Conservation (phyloP, 495 filamentous ascomycete genomes). For the Pseudotulostoma volvatum region DNA sequence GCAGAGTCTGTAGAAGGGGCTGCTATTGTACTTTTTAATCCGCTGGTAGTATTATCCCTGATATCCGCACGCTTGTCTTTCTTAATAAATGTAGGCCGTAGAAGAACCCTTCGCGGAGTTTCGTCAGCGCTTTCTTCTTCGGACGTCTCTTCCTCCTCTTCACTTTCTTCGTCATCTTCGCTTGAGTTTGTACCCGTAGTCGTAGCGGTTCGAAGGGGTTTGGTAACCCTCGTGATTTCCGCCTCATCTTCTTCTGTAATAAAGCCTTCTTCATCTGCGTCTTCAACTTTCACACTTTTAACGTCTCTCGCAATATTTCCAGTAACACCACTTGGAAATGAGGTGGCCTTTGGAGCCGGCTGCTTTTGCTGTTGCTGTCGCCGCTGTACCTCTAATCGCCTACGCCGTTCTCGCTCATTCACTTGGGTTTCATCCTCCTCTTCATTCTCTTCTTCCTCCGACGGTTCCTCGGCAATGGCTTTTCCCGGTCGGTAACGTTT, state of each 20-base stretch:
- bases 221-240: constrained; percentile 27
- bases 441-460: constrained; percentile 45
- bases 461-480: constrained; percentile 46
- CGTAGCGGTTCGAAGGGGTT: constrained; percentile 5
- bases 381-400: constrained; percentile 15
- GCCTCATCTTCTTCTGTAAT: constrained; percentile 47
- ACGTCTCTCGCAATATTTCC: constrained; percentile 15
- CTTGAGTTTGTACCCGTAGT: constrained; percentile 28
- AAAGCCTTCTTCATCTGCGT: constrained; percentile 45
- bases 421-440: constrained; percentile 28
- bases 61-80: constrained; percentile 50
- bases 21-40: constrained; percentile 8
- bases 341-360: constrained; percentile 54
- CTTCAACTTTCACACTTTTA: constrained; percentile 13
- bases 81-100: constrained; percentile 83
- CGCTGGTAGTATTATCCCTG: constrained; percentile 5
- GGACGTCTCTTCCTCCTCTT: constrained; percentile 32
- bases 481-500: constrained; percentile 75
- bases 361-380: constrained; percentile 15
- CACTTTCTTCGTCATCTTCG: constrained; percentile 37
- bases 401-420: constrained; percentile 19
- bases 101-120: constrained; percentile 52
- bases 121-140: constrained; percentile 57
- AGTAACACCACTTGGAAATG: constrained; percentile 27
- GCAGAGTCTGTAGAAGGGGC: constrained; percentile 20